Base-by-base conservation (phyloP, 2,329 filamentous ascomycete species). In the Colletotrichum spinosum region DNA sequence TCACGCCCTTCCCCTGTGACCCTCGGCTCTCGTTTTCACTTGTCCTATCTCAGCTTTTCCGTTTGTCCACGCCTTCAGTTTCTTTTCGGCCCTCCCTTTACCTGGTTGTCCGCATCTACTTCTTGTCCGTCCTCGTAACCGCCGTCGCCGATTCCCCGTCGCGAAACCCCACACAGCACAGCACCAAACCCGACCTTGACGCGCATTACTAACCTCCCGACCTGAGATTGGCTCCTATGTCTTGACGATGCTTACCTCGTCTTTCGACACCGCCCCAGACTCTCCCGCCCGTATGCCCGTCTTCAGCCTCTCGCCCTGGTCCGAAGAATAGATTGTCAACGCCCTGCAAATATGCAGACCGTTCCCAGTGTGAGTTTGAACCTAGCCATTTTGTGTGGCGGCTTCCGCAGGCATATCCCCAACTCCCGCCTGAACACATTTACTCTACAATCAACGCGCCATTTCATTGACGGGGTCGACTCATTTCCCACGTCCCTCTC, bases 261-360 rank as follows among this genome's bases (percentile, higher is more conserved):
- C 65, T 46, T 55, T 45, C 65, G 49, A 62, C 53, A 66, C 53
- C 67, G 62, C 34, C 38, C 46, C 59, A 60, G 58, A 58, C 65
- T 53, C 60, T 49, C 59, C 51, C 60, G 67, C 57, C 57, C 60
- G 65, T 46, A 69, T 69, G 67, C 57, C 63, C 56, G 44, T 53
- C 49, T 38, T 42, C 44, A 49, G 54, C 39, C 53, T 44, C 55
- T 12, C 52, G 37, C 17, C 34, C 42, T 56, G 50, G 49, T 62
- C 72, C 74, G 77, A 25, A 25, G 25, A 77, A 75, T 76, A 77
- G 73, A 76, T 72, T 62, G 25, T 25, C 25, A 55, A 72, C 74
- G 74, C 74, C 73, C 76, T 73, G 77, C 77, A 76, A 83, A 75
- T 73, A 85, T 85, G 83, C 83, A 85, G 81, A 80, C 83, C 71